A percentile compares a stretch with the other conserved stretches of the same genome.
phyloP scores from a whole-genome alignment of 1,284 basidiomycete species.

The Boletellus deceptivus region DNA sequence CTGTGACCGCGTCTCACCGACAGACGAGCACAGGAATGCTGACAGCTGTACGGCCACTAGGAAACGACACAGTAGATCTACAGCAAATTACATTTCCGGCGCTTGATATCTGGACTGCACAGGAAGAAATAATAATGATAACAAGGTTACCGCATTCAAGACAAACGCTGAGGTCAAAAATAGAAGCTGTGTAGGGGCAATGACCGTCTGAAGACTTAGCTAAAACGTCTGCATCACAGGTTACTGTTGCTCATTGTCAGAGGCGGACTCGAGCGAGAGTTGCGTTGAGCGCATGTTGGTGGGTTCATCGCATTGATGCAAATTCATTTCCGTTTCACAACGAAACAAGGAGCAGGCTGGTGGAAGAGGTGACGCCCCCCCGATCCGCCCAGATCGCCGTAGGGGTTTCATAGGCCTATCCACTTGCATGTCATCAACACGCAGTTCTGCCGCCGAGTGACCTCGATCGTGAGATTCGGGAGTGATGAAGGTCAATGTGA shows the following conservation, averaged over 20 bases:
- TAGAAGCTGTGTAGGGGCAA: slow-evolving; percentile 13
- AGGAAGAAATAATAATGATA: slow-evolving; percentile 3
- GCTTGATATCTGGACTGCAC: slow-evolving; percentile 21
- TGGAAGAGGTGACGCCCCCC: slow-evolving; percentile 28
- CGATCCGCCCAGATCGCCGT: slow-evolving; percentile 33
- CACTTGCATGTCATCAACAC: slow-evolving; percentile 31
- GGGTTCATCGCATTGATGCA: slow-evolving; percentile 24
- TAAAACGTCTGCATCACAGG: slow-evolving; percentile 22
- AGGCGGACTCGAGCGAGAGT: slow-evolving; percentile 17
- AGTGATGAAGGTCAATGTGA: slow-evolving; percentile 9
- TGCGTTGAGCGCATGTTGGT: slow-evolving; percentile 21
- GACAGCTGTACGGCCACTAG: slow-evolving; percentile 30
- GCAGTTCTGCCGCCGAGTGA: slow-evolving; percentile 23
- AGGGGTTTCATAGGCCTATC: slow-evolving; percentile 38
- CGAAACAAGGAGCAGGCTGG: slow-evolving; percentile 23
- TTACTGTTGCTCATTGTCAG: slow-evolving; percentile 30
- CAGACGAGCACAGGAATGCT: slow-evolving; percentile 12
- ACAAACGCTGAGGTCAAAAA: slow-evolving; percentile 20
- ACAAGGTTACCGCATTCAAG: slow-evolving; percentile 18
- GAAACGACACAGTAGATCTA: slow-evolving; percentile 23
- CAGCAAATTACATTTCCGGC: slow-evolving; percentile 27
- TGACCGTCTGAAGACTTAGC: slow-evolving; percentile 25
- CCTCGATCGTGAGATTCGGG: slow-evolving; percentile 25
- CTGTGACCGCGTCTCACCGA: slow-evolving; percentile 32
- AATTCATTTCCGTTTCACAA: slow-evolving; percentile 35